These are phyloP conservation scores for Danielozyma ontarioensis DNA, from an alignment of 805 yeast genomes.

Conservation along the genomic window DNA sequence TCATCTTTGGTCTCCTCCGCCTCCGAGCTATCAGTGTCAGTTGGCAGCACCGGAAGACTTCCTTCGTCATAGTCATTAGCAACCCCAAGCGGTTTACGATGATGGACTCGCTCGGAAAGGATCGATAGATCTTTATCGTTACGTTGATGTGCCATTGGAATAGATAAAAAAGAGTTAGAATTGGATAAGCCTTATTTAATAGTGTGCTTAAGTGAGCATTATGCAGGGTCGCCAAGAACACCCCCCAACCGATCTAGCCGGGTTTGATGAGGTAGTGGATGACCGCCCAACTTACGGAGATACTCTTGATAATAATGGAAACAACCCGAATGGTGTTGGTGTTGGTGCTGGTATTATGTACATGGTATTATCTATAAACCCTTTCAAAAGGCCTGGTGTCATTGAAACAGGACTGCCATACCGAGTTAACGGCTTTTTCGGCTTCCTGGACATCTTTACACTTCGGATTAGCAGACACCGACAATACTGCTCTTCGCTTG, in stretches of 20 bases:
- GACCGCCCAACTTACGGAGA: too few relatives aligned
- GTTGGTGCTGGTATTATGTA: too few relatives aligned
- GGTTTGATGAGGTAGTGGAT: too few relatives aligned
- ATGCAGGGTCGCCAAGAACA: too few relatives aligned
- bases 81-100: constrained; percentile 4
- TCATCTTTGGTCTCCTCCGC: not conserved
- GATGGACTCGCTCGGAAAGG: constrained; percentile 3
- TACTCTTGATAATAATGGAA: too few relatives aligned
- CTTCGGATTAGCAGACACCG: constrained; percentile 81
- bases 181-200: too few relatives aligned
- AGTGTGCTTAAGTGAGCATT: too few relatives aligned
- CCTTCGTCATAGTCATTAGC: constrained; percentile 4
- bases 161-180: too few relatives aligned
- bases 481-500: constrained; percentile 77
- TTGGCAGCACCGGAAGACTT: not conserved
- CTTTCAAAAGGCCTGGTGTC: constrained; percentile 96
- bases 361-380: constrained; percentile 66
- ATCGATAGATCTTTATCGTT: constrained; percentile 2
- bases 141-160: too few relatives aligned
- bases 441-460: constrained; percentile 76
- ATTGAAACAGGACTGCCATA: constrained; percentile 87
- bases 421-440: constrained; percentile 71
- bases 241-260: too few relatives aligned
- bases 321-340: too few relatives aligned
- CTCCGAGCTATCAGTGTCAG: not conserved